These are phyloP conservation scores for Pyrenula aspistea DNA, from an alignment of 495 filamentous ascomycete genomes.

Conservation along the genomic window DNA sequence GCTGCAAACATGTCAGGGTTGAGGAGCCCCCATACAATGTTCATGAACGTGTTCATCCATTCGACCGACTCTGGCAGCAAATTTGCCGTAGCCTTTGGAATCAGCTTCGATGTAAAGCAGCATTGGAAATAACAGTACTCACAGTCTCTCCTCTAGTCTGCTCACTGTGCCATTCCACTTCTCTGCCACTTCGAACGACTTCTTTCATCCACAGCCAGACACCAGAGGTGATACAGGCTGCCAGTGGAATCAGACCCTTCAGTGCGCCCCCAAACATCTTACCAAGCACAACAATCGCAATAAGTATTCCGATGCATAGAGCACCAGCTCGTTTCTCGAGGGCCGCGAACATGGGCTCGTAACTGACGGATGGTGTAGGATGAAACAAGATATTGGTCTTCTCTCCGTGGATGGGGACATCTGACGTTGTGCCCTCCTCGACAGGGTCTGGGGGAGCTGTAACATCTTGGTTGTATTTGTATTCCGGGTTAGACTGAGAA, in stretches of 20 bases:
- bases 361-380: slow-evolving; percentile 77
- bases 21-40: slow-evolving; percentile 74
- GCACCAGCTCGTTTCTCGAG: slow-evolving; percentile 60
- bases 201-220: slow-evolving; percentile 85
- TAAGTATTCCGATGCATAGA: slow-evolving; percentile 55
- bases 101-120: slow-evolving; percentile 9
- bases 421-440: slow-evolving; percentile 64
- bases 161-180: slow-evolving; percentile 82
- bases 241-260: slow-evolving; percentile 62
- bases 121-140: slow-evolving; percentile 12
- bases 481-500: slow-evolving; percentile 54
- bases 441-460: slow-evolving; percentile 86
- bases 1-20: slow-evolving; percentile 87
- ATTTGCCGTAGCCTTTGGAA: slow-evolving; percentile 56
- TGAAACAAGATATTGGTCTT: slow-evolving; percentile 95
- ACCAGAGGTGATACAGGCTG: slow-evolving; percentile 53
- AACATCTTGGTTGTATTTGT: slow-evolving; percentile 73
- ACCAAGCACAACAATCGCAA: slow-evolving; percentile 65
- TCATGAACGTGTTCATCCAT: slow-evolving; percentile 85
- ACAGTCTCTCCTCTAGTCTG: slow-evolving; percentile 72
- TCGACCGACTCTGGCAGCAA: slow-evolving; percentile 86
- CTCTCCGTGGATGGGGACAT: slow-evolving; percentile 90
- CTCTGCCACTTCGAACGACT: slow-evolving; percentile 64
- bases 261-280: slow-evolving; percentile 67
- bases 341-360: slow-evolving; percentile 68